Percentiles rank a stretch among this genome's conserved stretches.
Evolutionary conservation across 2,329 filamentous ascomycete species (phyloP).

Genomic region (Venturia oleaginea): DNA sequence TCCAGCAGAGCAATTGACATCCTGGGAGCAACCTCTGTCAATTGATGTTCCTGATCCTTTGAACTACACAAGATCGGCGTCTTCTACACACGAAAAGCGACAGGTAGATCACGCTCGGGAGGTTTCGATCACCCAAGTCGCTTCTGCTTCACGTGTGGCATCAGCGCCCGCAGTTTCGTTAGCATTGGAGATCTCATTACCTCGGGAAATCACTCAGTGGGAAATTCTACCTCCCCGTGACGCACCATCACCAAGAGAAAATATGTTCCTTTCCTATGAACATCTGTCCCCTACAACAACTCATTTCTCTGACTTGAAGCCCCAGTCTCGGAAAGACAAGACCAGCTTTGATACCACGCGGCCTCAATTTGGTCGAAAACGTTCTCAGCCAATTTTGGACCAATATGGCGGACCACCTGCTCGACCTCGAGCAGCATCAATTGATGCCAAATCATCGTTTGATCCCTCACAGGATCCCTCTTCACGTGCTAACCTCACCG

Average conservation of each 20-base stretch:
- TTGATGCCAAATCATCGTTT: not conserved
- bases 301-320: not conserved
- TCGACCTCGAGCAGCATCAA: not conserved
- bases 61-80: not conserved
- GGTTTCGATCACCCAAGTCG: not conserved
- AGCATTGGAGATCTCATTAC: not conserved
- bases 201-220: not conserved
- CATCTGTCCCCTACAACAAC: not conserved
- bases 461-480: not conserved
- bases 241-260: not conserved
- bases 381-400: not conserved
- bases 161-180: not conserved
- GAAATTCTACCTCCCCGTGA: not conserved
- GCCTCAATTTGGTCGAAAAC: not conserved
- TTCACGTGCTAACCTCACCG: not conserved
- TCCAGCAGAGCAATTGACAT: not conserved
- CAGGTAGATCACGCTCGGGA: not conserved
- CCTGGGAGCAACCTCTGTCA: not conserved
- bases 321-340: not conserved
- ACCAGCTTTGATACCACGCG: not conserved
- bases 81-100: not conserved
- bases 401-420: not conserved
- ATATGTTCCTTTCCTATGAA: not conserved
- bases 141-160: not conserved
- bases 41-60: not conserved